Evolutionary conservation across 164 flowering plant species (phyloP).

Genomic region (Litsea cubeba): DNA sequence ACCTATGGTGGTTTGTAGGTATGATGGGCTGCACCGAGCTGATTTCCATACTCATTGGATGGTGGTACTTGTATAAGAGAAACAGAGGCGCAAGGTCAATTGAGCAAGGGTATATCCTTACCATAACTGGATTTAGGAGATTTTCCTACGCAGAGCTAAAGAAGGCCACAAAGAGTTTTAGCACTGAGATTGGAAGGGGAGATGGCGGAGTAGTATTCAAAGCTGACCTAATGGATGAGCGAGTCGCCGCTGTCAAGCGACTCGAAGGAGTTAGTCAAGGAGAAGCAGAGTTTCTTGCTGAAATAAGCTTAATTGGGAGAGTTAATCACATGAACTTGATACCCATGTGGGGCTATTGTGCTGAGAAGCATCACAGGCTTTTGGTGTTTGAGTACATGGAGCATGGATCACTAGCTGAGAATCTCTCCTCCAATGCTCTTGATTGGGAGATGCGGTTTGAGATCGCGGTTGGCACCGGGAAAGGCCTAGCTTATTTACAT

Average conservation of each 20-base stretch:
- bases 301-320: slow-evolving; percentile 22
- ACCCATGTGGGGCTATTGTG: slow-evolving; percentile 30
- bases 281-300: slow-evolving; percentile 27
- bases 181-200: neutral
- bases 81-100: neutral
- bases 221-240: slow-evolving; percentile 13
- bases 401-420: slow-evolving; percentile 25
- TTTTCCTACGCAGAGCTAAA: neutral
- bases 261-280: slow-evolving; percentile 18
- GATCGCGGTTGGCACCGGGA: slow-evolving; percentile 28
- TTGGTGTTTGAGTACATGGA: slow-evolving; percentile 36
- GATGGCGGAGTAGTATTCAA: slow-evolving; percentile 25
- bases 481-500: slow-evolving; percentile 37
- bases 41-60: slow-evolving; percentile 2
- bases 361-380: slow-evolving; percentile 21
- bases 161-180: neutral
- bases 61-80: slow-evolving; percentile 5
- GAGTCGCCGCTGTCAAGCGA: slow-evolving; percentile 19
- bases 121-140: neutral
- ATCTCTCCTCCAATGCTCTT: slow-evolving; percentile 13
- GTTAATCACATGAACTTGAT: slow-evolving; percentile 36
- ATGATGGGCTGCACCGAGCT: slow-evolving; percentile 17
- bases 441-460: slow-evolving; percentile 20
- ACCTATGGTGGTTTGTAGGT: neutral
- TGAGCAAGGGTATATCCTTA: slow-evolving; percentile 7